Base-by-base conservation (phyloP, 805 yeast species). In the Priceomyces fermenticarens region DNA sequence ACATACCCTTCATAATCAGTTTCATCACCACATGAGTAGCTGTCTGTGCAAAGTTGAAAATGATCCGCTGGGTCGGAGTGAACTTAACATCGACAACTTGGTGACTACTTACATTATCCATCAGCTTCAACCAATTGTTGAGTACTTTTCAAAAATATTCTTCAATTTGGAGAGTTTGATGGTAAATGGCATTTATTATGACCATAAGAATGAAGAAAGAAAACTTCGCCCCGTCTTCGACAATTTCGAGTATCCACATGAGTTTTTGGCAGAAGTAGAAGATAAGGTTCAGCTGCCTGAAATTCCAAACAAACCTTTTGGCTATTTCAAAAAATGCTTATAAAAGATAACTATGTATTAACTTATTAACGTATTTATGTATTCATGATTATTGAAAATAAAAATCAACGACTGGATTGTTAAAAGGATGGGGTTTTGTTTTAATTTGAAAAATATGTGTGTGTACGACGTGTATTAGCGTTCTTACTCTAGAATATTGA, bases 171-270 rank as follows among this genome's bases (percentile, higher is more conserved):
- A 62, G n/a, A 53, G 39, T 32, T 49, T 65, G 33, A 57, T 61
- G 63, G 49, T 65, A 31, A 68, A 65, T 44, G 70, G 72, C 3
- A 55, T 65, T 20, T 60, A 58, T 43, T 65, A 57, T 49, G 58
- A 62, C 36, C 37, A 30, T 17, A 35, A 40, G 29, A 30, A 30
- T 6, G 32, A 35, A 11, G 30, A 28, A 6, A 39, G 39, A 4
- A 39, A 38, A 30, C 49, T 60, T 34, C 40, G 43, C 16, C 63
- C 67, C 9, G 54, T 60, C 5, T 63, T 49, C 42, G 70, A 64
- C 41, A 46, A 42, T 13, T 43, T 32, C 10, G 56, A 54, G 15
- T 64, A 64, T 38, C 68, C 69, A 1, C 30, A 29, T 9, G 53
- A 47, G 14, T 54, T 62, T 30, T 35, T 53, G 10, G 14, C 15